These are phyloP conservation scores for Dryas integrifolia DNA, from an alignment of 331 rosid genomes.

Conservation along the genomic window DNA sequence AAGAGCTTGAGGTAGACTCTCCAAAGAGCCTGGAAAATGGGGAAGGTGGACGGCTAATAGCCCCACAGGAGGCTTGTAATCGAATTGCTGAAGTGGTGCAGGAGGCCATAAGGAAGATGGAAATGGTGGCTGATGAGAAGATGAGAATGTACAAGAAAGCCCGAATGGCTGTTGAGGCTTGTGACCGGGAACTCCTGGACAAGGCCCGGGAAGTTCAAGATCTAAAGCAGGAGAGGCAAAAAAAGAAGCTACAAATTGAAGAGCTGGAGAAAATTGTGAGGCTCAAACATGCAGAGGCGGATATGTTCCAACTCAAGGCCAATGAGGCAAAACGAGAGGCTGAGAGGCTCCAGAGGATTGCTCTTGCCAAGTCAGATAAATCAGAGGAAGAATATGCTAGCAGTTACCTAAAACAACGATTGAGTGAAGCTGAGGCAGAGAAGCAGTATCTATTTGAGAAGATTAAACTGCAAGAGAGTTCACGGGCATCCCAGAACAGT, in stretches of 20 bases:
- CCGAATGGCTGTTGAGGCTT: constrained; percentile 75
- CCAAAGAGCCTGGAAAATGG: constrained; percentile 82
- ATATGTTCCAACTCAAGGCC: constrained; percentile 94
- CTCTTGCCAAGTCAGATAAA: constrained; percentile 89
- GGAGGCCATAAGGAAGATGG: constrained; percentile 94
- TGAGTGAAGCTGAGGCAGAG: constrained; percentile 96
- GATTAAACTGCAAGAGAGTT: constrained; percentile 91
- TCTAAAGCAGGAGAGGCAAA: constrained; percentile 77
- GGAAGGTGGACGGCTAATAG: constrained; percentile 78
- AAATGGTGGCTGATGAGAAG: constrained; percentile 96
- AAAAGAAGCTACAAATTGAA: constrained; percentile 81
- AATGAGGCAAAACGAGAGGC: constrained; percentile 95
- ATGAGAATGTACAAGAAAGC: constrained; percentile 92
- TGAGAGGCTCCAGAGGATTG: constrained; percentile 88
- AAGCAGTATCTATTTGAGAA: constrained; percentile 91
- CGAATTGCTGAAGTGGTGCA: constrained; percentile 95
- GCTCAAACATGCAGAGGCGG: constrained; percentile 94
- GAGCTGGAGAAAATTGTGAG: constrained; percentile 96
- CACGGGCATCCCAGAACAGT: constrained; percentile 67
- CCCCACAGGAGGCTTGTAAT: constrained; percentile 94
- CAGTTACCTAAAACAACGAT: constrained; percentile 78
- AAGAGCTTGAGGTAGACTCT: constrained; percentile 86
- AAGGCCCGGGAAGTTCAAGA: constrained; percentile 86
- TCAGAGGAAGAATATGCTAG: constrained; percentile 94
- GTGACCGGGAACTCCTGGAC: constrained; percentile 85